Conservation (phyloP, 164 flowering plant genomes). For the Sedum album region DNA sequence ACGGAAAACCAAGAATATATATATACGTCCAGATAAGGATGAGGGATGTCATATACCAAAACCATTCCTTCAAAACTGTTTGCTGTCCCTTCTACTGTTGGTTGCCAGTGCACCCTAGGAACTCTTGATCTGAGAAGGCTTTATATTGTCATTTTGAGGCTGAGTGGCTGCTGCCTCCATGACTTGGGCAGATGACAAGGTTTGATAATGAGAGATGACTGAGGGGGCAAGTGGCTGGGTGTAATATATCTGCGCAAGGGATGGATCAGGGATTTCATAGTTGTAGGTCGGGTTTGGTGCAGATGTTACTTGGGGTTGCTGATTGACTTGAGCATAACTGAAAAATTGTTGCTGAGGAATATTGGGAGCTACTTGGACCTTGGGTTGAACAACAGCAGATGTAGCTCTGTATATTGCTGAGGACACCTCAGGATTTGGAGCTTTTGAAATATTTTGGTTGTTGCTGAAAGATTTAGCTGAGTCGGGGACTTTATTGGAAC, state of each 20-base stretch:
- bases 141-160: constrained; percentile 31
- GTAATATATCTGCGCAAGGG: constrained; percentile 57
- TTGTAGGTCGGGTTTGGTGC: constrained; percentile 21
- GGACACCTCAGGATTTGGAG: constrained; percentile 45
- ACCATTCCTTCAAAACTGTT: constrained; percentile 49
- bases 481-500: constrained; percentile 25
- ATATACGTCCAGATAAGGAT: not conserved
- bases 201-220: constrained; percentile 65
- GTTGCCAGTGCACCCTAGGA: constrained; percentile 35
- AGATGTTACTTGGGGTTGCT: constrained; percentile 52
- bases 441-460: constrained; percentile 23
- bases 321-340: constrained; percentile 58
- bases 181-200: constrained; percentile 42
- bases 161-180: constrained; percentile 33
- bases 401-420: constrained; percentile 47
- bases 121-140: constrained; percentile 48
- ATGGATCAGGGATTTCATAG: constrained; percentile 55
- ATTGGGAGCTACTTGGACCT: constrained; percentile 44
- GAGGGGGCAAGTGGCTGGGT: constrained; percentile 44
- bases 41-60: constrained; percentile 15
- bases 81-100: constrained; percentile 12
- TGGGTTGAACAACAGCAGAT: constrained; percentile 27
- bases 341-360: constrained; percentile 32
- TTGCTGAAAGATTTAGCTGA: constrained; percentile 29
- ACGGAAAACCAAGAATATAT: not conserved